phyloP scores from a whole-genome alignment of 2,329 filamentous ascomycete species.

The Beauveria rudraprayagi region DNA sequence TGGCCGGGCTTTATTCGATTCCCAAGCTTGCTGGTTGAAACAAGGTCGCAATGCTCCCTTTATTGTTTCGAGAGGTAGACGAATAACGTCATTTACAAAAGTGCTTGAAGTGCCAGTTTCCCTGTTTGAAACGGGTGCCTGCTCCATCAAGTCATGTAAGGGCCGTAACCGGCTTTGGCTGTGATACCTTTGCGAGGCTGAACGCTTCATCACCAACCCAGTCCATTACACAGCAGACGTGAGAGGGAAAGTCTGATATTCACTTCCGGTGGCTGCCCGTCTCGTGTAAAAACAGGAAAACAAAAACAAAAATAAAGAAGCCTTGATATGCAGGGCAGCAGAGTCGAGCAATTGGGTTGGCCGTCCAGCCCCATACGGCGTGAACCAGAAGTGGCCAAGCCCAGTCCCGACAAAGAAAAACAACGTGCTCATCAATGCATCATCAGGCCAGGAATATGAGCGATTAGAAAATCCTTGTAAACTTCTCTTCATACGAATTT shows the following conservation, averaged over 20 bases:
- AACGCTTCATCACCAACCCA: neutral
- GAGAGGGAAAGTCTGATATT: neutral
- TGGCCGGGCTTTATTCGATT: neutral
- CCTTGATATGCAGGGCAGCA: constrained; percentile 2
- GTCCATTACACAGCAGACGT: neutral
- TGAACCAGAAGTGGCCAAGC: neutral
- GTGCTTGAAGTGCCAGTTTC: too few species aligned
- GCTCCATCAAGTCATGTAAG: too few species aligned
- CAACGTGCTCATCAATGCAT: neutral
- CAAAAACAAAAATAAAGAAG: neutral
- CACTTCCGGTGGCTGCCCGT: neutral
- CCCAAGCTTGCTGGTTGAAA: too few species aligned
- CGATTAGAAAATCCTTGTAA: neutral
- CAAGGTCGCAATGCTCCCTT: too few species aligned
- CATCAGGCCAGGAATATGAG: neutral
- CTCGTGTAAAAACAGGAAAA: neutral
- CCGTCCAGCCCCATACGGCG: neutral
- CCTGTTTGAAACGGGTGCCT: neutral
- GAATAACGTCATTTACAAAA: too few species aligned
- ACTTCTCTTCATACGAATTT: neutral
- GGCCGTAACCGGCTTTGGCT: neutral
- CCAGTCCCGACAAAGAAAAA: neutral
- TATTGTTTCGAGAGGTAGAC: too few species aligned
- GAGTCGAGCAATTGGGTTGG: neutral
- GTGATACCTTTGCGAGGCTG: neutral